A percentile compares a stretch with the other conserved stretches of the same genome.
phyloP scores from a whole-genome alignment of 352 stramenopile genomes.

The Pythium aphanidermatum region DNA sequence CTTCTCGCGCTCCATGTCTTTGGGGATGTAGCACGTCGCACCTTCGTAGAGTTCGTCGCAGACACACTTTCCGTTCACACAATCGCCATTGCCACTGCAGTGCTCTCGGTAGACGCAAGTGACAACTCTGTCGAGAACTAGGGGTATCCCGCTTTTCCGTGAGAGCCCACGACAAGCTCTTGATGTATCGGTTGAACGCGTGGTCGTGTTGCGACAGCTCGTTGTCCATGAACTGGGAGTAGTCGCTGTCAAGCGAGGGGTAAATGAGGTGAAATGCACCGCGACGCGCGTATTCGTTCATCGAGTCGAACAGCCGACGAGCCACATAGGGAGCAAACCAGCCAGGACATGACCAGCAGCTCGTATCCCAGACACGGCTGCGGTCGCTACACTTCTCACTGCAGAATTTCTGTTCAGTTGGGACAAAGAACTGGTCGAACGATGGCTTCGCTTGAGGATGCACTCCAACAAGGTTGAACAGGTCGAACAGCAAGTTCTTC shows the following conservation, averaged over 20 bases:
- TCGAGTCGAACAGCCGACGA: slow-evolving; percentile 39
- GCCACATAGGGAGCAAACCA: slow-evolving; percentile 67
- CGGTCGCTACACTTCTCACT: slow-evolving; percentile 54
- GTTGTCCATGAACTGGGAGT: slow-evolving; percentile 49
- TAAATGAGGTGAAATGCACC: slow-evolving; percentile 67
- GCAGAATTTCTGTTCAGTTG: slow-evolving; percentile 43
- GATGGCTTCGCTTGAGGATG: slow-evolving; percentile 47
- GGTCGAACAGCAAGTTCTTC: slow-evolving; percentile 49
- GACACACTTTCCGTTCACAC: slow-evolving; percentile 67
- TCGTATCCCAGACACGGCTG: slow-evolving; percentile 50
- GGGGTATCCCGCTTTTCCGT: slow-evolving; percentile 33
- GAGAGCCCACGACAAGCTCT: slow-evolving; percentile 50
- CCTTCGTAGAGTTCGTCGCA: slow-evolving; percentile 76
- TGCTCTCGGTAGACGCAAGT: slow-evolving; percentile 75
- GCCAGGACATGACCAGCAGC: slow-evolving; percentile 70
- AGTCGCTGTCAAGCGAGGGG: slow-evolving; percentile 51
- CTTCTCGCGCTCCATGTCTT: slow-evolving; percentile 37
- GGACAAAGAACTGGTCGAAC: slow-evolving; percentile 60
- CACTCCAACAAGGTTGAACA: slow-evolving; percentile 63
- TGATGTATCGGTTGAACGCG: slow-evolving; percentile 69
- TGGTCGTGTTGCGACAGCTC: slow-evolving; percentile 56
- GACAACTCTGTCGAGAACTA: slow-evolving; percentile 32
- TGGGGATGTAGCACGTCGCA: slow-evolving; percentile 75
- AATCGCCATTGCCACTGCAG: slow-evolving; percentile 77
- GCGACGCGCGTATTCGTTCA: slow-evolving; percentile 60